Evolutionary conservation across 116 monocot genomes (phyloP).

Genomic region (Zostera marina): DNA sequence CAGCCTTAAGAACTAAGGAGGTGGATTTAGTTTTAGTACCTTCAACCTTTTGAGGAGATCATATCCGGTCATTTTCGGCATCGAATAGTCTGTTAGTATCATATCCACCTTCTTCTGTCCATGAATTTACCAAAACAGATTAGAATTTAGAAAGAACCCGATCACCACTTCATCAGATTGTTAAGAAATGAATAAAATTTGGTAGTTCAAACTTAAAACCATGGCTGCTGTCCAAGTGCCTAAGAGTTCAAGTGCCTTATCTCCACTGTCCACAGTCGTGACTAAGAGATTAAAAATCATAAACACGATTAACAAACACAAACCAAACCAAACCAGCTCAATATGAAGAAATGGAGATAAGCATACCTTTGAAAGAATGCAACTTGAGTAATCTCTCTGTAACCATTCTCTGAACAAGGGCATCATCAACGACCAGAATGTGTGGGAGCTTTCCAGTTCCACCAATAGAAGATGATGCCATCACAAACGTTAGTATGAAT

Average conservation of each 20-base stretch:
- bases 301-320: too few species aligned
- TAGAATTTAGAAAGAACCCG: too few species aligned
- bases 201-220: too few species aligned
- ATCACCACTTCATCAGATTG: too few species aligned
- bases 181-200: too few species aligned
- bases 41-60: constrained; percentile 69
- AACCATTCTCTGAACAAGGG: constrained; percentile 50
- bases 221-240: background rate
- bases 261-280: constrained; percentile 47
- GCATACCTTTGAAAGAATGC: constrained; percentile 32
- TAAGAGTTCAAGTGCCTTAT: constrained; percentile 43
- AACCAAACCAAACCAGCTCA: too few species aligned
- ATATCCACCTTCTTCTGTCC: constrained; percentile 55
- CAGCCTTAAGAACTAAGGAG: too few species aligned
- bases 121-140: too few species aligned
- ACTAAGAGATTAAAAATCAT: constrained; percentile 10
- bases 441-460: constrained; percentile 11
- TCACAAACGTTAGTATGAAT: too few species aligned
- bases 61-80: constrained; percentile 85
- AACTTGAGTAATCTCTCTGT: constrained; percentile 34
- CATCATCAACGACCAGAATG: constrained; percentile 76
- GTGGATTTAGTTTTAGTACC: constrained; percentile 11
- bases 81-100: constrained; percentile 75
- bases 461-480: too few species aligned
- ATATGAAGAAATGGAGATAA: background rate